Evolutionary conservation across 2,329 filamentous ascomycete species (phyloP), one percentile per base, ranked within the genome.

Genomic region (Calonectria pteridis): DNA sequence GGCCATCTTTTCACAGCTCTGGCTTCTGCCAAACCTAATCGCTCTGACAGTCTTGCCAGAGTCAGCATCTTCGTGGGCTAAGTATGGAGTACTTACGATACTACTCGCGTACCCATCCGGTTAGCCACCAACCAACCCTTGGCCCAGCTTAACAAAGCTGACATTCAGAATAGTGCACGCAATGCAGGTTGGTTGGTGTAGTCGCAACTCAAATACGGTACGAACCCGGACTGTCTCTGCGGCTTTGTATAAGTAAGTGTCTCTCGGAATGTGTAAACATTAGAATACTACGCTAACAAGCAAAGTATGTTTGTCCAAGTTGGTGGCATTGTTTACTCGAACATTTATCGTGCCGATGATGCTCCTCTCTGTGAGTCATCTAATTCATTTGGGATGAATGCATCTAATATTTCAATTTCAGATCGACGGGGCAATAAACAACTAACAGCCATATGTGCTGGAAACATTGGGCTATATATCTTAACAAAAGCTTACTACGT

Each of bases 1-100:
- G 43, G 81, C 80, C 35, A 64, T 79, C 6, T 78, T 84, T 67
- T 76, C 80, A 1, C 88, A 92, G 70, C 76, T 93, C 10, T 94
- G 92, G 92, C 85, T 88, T 3, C 83, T 93, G 4, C 91, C 91
- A 0, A 90, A 90, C 73, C 78, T 94, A 3, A 83, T 91, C n/a
- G 82, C 81, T 9, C 77, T 83, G 14, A 72, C 79, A 0, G 78
- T 84, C 26, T 79, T 81, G 0, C 75, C 77, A 10, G 74, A 67
- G 1, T 62, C 73, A 6, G 74, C 80, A 10, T 79, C 79, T 26
- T 73, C 76, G n/a, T 85, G 84, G 84, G 80, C 82, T 3, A 79
- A 81, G 14, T 85, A 80, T 78, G 79, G 80, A 1, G 75, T 86
- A 3, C 75, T 85, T 29, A 84, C 83, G 0, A 58, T 84, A 1